phyloP scores from a whole-genome alignment of 2,329 filamentous ascomycete genomes.

The Uncinocarpus reesii region DNA sequence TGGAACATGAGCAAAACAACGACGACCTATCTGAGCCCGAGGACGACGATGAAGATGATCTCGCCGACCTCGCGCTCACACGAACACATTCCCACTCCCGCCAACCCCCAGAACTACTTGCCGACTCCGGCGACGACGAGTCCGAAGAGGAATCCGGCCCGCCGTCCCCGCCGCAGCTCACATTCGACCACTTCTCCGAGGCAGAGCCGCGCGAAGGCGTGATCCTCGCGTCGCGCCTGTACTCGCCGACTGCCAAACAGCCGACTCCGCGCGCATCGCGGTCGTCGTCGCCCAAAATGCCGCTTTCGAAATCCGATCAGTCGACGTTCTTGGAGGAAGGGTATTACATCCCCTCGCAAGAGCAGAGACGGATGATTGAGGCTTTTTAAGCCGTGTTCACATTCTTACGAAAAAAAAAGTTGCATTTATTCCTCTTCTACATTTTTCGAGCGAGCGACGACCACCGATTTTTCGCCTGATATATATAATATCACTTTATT shows the following conservation, averaged over 20 bases:
- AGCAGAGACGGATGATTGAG: constrained; percentile 37
- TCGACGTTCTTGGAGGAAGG: constrained; percentile 39
- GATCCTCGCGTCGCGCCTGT: neutral
- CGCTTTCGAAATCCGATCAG: constrained; percentile 22
- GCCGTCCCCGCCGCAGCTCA: constrained; percentile 51
- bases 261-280: neutral
- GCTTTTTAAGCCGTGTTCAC: constrained; percentile 41
- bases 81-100: constrained; percentile 54
- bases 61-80: constrained; percentile 53
- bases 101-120: constrained; percentile 59
- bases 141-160: constrained; percentile 65
- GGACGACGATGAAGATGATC: constrained; percentile 40
- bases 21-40: constrained; percentile 29
- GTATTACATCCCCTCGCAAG: constrained; percentile 39
- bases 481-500: neutral
- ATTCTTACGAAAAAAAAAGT: neutral
- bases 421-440: neutral
- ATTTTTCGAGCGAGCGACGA: neutral
- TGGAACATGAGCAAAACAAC: constrained; percentile 27
- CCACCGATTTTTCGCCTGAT: neutral
- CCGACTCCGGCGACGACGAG: constrained; percentile 53
- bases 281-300: neutral
- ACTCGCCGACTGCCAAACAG: constrained; percentile 4
- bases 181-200: constrained; percentile 48
- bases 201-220: neutral